Evolutionary conservation across 495 filamentous ascomycete species (phyloP).

Genomic region (Penicillium salamii): DNA sequence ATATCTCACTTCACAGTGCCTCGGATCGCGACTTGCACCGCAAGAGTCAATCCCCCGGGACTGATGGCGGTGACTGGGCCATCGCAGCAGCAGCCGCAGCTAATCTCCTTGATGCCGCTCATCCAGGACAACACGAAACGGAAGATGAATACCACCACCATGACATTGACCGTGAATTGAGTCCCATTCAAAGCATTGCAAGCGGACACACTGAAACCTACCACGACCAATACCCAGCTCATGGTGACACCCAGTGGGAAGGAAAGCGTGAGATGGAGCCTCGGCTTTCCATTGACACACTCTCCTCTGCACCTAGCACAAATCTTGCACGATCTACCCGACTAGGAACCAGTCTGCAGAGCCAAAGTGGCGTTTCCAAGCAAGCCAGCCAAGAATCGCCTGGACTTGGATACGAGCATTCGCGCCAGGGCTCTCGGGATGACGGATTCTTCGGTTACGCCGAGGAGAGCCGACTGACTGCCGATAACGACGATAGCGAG

Average conservation of each 20-base stretch:
- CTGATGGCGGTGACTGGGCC: constrained; percentile 45
- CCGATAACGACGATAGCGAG: constrained; percentile 67
- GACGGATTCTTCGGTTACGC: constrained; percentile 44
- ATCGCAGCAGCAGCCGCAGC: constrained; percentile 48
- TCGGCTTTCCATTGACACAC: constrained; percentile 48
- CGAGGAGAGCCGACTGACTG: constrained; percentile 51
- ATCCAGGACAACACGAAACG: constrained; percentile 30
- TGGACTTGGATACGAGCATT: constrained; percentile 41
- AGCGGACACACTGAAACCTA: constrained; percentile 57
- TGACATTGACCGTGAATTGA: constrained; percentile 61
- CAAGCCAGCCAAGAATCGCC: constrained; percentile 35
- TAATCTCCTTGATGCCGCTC: constrained; percentile 37
- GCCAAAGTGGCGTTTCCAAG: constrained; percentile 41
- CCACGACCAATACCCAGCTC: constrained; percentile 1
- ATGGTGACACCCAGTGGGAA: constrained; percentile 4
- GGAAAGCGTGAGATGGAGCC: constrained; percentile 35
- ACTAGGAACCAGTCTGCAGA: constrained; percentile 49
- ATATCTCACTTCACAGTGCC: constrained; percentile 49
- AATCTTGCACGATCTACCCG: constrained; percentile 51
- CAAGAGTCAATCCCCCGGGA: constrained; percentile 40
- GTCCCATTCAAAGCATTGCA: constrained; percentile 85
- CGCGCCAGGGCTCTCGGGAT: constrained; percentile 19
- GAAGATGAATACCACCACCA: constrained; percentile 52
- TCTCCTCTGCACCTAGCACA: constrained; percentile 54
- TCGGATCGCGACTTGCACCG: constrained; percentile 50